Conservation (phyloP, 306 rosid species). For the Acacia crassicarpa region DNA sequence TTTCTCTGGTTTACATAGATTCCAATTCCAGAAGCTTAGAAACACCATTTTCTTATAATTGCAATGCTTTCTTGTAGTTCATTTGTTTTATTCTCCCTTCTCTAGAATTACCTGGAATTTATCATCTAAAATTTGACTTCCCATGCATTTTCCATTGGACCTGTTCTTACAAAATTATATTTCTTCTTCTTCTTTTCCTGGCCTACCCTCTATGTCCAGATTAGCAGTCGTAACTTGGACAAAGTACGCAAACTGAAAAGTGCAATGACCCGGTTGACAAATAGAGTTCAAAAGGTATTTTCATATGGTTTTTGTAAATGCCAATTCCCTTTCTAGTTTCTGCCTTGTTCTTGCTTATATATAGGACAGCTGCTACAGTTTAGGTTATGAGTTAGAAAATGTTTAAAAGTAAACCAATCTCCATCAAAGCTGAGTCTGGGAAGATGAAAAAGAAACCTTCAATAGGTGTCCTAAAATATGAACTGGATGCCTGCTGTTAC, state of each 20-base stretch:
- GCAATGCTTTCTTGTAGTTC: not conserved
- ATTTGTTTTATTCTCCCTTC: not conserved
- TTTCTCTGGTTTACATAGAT: not conserved
- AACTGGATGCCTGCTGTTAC: not conserved
- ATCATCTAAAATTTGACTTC: conserved; percentile 1
- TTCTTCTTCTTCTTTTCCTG: not conserved
- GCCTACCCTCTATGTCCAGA: conserved; percentile 42
- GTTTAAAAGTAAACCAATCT: not conserved
- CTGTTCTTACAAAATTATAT: not conserved
- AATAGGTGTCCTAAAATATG: not conserved
- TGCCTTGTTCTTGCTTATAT: not conserved
- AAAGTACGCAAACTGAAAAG: conserved; percentile 73
- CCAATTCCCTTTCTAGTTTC: not conserved
- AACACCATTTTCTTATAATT: not conserved
- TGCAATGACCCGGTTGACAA: conserved; percentile 82
- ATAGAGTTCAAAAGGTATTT: conserved; percentile 80
- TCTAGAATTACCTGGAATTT: not conserved
- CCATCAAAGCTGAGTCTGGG: not conserved
- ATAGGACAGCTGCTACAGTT: not conserved
- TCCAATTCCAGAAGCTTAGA: conserved; percentile 1
- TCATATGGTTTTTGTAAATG: not conserved
- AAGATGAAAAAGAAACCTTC: not conserved
- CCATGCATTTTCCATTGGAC: not conserved
- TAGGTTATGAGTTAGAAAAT: not conserved
- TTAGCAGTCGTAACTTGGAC: conserved; percentile 81